Conservation (phyloP, 2,329 filamentous ascomycete species). For the Colletotrichum cereale region DNA sequence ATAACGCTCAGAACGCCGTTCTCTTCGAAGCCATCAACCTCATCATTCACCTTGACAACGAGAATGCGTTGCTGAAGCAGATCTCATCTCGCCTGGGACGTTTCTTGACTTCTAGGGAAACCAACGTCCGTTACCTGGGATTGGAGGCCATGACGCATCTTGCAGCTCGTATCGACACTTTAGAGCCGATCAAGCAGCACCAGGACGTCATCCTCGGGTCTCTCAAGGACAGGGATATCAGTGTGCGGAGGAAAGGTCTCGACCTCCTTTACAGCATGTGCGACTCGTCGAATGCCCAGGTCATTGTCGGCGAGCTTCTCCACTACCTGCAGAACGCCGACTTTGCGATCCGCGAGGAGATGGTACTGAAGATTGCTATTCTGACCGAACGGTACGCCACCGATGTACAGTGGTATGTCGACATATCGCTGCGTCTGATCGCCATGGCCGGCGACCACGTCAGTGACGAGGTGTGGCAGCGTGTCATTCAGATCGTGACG, state of each 20-base stretch:
- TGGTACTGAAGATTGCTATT: constrained; percentile 99
- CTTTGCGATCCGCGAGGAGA: constrained; percentile 97
- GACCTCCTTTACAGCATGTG: constrained; percentile 99
- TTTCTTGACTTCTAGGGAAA: constrained; percentile 97
- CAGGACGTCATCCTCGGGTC: constrained; percentile 96
- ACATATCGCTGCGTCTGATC: constrained; percentile 93
- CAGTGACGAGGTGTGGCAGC: constrained; percentile 98
- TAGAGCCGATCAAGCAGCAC: constrained; percentile 98
- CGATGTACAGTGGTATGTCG: constrained; percentile 99
- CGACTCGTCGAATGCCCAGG: constrained; percentile 91
- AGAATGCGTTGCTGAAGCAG: constrained; percentile 94
- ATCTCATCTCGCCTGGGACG: constrained; percentile 92
- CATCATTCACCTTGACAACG: constrained; percentile 96
- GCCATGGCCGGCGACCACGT: constrained; percentile 98
- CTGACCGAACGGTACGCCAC: constrained; percentile 98
- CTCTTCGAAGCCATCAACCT: constrained; percentile 99
- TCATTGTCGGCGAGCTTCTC: constrained; percentile 92
- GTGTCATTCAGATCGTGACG: constrained; percentile 98
- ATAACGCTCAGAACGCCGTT: constrained; percentile 98
- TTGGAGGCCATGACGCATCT: constrained; percentile 98
- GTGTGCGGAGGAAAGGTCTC: constrained; percentile 93
- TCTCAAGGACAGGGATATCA: constrained; percentile 95
- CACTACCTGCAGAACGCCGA: constrained; percentile 97
- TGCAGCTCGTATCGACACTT: constrained; percentile 90
- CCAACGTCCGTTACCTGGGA: constrained; percentile 95